Percentiles rank a stretch among this genome's conserved stretches.
Evolutionary conservation across 1,284 basidiomycete genomes (phyloP).

Genomic region (Irpex rosettiformis): DNA sequence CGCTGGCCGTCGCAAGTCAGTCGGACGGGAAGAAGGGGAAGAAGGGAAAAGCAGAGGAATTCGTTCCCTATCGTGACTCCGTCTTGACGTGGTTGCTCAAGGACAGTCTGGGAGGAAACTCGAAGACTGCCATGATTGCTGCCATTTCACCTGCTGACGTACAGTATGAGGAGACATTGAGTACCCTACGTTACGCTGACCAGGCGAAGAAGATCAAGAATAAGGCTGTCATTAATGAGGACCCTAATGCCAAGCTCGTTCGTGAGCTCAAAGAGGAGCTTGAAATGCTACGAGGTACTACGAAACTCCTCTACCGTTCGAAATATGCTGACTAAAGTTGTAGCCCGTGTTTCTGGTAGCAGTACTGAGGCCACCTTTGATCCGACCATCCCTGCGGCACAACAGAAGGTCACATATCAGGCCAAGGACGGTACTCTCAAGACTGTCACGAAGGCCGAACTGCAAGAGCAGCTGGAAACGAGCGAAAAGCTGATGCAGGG

Average conservation of each 20-base stretch:
- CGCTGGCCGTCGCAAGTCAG: conserved; percentile 79
- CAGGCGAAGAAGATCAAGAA: conserved; percentile 99
- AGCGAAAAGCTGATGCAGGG: conserved; percentile 97
- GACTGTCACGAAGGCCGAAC: conserved; percentile 94
- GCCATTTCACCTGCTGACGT: conserved; percentile 93
- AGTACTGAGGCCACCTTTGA: conserved; percentile 79
- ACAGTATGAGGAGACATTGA: conserved; percentile 93
- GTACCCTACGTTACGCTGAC: conserved; percentile 94
- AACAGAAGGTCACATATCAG: conserved; percentile 94
- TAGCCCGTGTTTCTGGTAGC: conserved; percentile 69
- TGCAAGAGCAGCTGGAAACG: conserved; percentile 95
- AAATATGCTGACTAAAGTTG: conserved; percentile 9
- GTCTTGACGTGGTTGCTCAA: conserved; percentile 97
- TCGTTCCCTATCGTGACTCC: conserved; percentile 93
- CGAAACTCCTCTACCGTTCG: not conserved
- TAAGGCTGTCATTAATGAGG: conserved; percentile 98
- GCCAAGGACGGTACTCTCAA: conserved; percentile 93
- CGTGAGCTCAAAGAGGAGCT: conserved; percentile 98
- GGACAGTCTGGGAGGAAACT: conserved; percentile 94
- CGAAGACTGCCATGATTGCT: conserved; percentile 97
- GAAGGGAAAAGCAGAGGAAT: conserved; percentile 85
- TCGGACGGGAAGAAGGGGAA: conserved; percentile 71
- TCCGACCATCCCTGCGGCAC: conserved; percentile 85
- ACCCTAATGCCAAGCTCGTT: conserved; percentile 97
- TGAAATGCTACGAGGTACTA: conserved; percentile 77